phyloP scores from a whole-genome alignment of 306 rosid species.

The Vicia faba region DNA sequence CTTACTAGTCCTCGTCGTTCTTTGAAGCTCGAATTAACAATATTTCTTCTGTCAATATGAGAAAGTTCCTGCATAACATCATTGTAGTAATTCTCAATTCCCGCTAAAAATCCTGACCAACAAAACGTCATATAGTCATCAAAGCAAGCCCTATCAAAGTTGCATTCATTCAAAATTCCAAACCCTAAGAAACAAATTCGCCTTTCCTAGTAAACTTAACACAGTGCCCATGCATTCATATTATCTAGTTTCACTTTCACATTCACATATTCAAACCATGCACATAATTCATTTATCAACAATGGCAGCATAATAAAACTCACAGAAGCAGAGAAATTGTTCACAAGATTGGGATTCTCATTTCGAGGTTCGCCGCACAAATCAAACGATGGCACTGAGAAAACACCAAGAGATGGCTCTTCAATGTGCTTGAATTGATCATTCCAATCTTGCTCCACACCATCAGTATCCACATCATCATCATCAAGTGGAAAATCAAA shows the following conservation, averaged over 20 bases:
- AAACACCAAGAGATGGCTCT: slow-evolving; percentile 53
- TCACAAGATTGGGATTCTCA: slow-evolving; percentile 34
- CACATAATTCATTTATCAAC: background rate
- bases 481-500: slow-evolving; percentile 69
- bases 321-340: slow-evolving; percentile 49
- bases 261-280: slow-evolving; percentile 19
- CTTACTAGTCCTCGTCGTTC: slow-evolving; percentile 5
- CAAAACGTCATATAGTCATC: slow-evolving; percentile 20
- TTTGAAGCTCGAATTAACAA: slow-evolving; percentile 16
- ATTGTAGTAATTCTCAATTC: slow-evolving; percentile 35
- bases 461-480: slow-evolving; percentile 64
- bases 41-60: slow-evolving; percentile 23
- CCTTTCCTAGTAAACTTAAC: background rate
- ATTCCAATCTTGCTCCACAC: slow-evolving; percentile 61
- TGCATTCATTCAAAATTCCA: background rate
- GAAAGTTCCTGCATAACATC: slow-evolving; percentile 27
- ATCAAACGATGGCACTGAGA: slow-evolving; percentile 36
- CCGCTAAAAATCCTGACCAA: slow-evolving; percentile 28
- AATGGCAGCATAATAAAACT: slow-evolving; percentile 30
- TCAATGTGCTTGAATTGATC: slow-evolving; percentile 55
- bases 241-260: slow-evolving; percentile 11
- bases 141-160: background rate
- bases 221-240: background rate
- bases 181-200: background rate
- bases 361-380: slow-evolving; percentile 4